Evolutionary conservation across 73 alveolate species (phyloP).

Genomic region (Tetrahymena thermophila): DNA sequence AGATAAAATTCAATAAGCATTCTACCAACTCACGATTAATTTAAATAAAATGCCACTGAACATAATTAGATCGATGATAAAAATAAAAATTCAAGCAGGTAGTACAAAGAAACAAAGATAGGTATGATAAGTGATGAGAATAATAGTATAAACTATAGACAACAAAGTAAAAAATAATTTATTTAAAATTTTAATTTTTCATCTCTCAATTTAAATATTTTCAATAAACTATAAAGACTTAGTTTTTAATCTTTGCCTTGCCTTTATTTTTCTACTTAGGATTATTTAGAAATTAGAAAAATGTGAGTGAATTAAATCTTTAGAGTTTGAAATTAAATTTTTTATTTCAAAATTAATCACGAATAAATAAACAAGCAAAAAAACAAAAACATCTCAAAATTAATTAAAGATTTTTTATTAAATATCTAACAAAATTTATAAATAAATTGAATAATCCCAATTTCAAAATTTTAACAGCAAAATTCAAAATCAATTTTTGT

Average conservation of each 20-base stretch:
- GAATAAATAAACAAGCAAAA: not conserved
- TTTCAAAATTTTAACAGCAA: not conserved
- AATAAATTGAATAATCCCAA: not conserved
- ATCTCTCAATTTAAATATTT: too few relatives aligned
- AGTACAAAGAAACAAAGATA: not conserved
- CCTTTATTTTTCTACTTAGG: not conserved
- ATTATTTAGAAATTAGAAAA: not conserved
- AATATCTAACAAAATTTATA: not conserved
- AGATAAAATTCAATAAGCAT: not conserved
- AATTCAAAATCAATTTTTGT: not conserved
- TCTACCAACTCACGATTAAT: not conserved
- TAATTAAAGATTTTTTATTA: not conserved
- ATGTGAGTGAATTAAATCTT: not conserved
- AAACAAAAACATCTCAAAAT: not conserved
- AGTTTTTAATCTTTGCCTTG: not conserved
- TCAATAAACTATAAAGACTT: too few relatives aligned
- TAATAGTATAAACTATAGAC: not conserved
- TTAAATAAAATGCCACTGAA: not conserved
- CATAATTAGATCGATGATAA: not conserved
- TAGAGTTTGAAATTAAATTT: not conserved
- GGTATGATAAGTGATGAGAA: not conserved
- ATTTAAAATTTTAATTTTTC: too few relatives aligned
- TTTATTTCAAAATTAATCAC: not conserved
- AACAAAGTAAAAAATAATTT: not conserved
- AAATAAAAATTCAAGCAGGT: not conserved